Evolutionary conservation across 2,329 filamentous ascomycete genomes (phyloP).

Genomic region (Paraphoma sp.): DNA sequence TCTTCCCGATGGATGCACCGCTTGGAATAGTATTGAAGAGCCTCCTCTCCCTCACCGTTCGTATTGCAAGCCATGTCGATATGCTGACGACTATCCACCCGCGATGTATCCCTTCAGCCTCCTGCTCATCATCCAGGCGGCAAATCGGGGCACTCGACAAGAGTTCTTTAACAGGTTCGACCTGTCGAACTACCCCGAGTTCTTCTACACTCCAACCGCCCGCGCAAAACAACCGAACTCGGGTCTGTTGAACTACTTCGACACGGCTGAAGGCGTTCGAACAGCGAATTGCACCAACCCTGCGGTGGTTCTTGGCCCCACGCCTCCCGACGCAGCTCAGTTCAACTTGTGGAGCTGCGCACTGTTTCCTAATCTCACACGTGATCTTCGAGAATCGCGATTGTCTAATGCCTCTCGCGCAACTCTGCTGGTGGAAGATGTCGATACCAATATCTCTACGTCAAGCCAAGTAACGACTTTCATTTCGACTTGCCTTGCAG

Average conservation of each 20-base stretch:
- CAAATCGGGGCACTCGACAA: background rate
- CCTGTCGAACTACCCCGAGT: background rate
- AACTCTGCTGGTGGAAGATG: background rate
- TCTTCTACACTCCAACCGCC: background rate
- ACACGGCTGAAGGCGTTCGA: background rate
- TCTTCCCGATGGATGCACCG: background rate
- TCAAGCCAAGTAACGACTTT: conserved; percentile 2
- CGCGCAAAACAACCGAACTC: background rate
- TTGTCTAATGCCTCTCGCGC: background rate
- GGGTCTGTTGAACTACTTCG: background rate
- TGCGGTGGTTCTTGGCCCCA: background rate
- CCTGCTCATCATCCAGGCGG: background rate
- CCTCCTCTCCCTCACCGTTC: background rate
- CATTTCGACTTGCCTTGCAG: conserved; percentile 4
- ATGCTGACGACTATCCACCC: background rate
- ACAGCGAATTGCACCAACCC: background rate
- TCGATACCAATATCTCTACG: background rate
- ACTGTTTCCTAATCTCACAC: conserved; percentile 4
- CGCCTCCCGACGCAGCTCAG: background rate
- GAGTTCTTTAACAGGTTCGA: background rate
- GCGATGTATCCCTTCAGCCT: conserved; percentile 1
- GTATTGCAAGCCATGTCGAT: background rate
- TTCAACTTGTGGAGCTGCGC: conserved; percentile 5
- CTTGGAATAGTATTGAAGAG: background rate
- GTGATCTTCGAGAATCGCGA: background rate